Percentiles rank a stretch among this genome's conserved stretches.
Conservation (phyloP, 73 alveolate genomes). For the Tetrahymena elliotti region DNA sequence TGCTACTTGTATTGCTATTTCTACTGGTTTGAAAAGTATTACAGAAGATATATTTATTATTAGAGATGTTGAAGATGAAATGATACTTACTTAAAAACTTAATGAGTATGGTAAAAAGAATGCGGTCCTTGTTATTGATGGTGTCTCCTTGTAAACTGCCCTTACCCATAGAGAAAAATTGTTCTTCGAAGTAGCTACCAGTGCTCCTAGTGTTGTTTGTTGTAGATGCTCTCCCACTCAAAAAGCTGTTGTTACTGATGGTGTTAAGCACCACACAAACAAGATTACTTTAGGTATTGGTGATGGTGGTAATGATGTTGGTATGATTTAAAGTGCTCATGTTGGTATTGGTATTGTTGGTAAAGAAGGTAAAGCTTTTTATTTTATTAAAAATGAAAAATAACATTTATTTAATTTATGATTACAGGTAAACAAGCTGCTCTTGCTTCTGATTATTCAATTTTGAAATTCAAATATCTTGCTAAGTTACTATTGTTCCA, state of each 20-base stretch:
- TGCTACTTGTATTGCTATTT: conserved; percentile 89
- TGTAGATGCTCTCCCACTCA: conserved; percentile 97
- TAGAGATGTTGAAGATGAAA: conserved; percentile 17
- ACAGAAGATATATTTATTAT: conserved; percentile 21
- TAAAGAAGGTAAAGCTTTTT: conserved; percentile 69
- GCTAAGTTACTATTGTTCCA: conserved; percentile 86
- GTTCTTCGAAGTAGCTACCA: conserved; percentile 27
- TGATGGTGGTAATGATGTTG: conserved; percentile 99
- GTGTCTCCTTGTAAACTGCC: conserved; percentile 19
- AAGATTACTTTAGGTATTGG: conserved; percentile 89
- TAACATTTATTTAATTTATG: background rate
- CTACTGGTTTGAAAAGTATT: conserved; percentile 43
- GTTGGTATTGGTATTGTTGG: conserved; percentile 95
- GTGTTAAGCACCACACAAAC: conserved; percentile 70
- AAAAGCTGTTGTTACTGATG: conserved; percentile 81
- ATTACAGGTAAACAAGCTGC: conserved; percentile 91
- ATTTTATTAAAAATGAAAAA: background rate
- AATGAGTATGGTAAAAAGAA: conserved; percentile 20
- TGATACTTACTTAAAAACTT: background rate
- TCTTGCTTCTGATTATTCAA: conserved; percentile 94
- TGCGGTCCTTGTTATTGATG: conserved; percentile 50
- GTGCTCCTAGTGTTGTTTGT: conserved; percentile 78
- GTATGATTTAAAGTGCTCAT: conserved; percentile 95
- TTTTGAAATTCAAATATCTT: conserved; percentile 69
- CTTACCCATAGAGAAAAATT: conserved; percentile 10